phyloP scores from a whole-genome alignment of 2,329 filamentous ascomycete genomes.

The Fusarium sp. region DNA sequence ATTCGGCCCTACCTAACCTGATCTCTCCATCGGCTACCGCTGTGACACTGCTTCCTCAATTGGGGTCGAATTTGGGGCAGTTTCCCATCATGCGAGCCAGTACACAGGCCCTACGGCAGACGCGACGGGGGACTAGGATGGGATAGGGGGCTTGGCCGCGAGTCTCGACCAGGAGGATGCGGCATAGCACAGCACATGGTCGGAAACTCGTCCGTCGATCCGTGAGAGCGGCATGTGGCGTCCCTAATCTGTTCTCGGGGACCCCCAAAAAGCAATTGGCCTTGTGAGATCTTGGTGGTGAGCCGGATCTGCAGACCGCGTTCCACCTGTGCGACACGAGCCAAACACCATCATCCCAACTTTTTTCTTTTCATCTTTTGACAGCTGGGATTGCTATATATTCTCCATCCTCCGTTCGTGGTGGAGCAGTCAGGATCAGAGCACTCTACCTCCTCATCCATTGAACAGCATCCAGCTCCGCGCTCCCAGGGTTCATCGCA shows the following conservation, averaged over 20 bases:
- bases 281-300: slow-evolving; percentile 39
- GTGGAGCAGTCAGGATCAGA: slow-evolving; percentile 12
- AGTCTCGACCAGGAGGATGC: slow-evolving; percentile 20
- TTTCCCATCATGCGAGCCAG: slow-evolving; percentile 13
- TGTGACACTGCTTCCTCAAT: neutral
- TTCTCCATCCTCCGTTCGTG: slow-evolving; percentile 5
- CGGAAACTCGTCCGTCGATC: slow-evolving; percentile 44
- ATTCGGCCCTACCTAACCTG: slow-evolving; percentile 6
- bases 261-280: slow-evolving; percentile 7
- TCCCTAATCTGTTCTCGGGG: neutral
- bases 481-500: slow-evolving; percentile 16
- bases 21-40: neutral
- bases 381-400: slow-evolving; percentile 36
- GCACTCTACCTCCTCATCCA: slow-evolving; percentile 12
- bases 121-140: slow-evolving; percentile 9
- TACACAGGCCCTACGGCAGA: neutral
- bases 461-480: slow-evolving; percentile 12
- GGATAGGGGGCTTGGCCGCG: slow-evolving; percentile 11
- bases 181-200: slow-evolving; percentile 11
- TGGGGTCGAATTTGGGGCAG: slow-evolving; percentile 29
- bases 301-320: slow-evolving; percentile 41
- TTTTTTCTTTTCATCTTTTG: neutral
- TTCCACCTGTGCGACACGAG: slow-evolving; percentile 31
- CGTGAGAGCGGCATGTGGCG: slow-evolving; percentile 8
- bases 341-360: slow-evolving; percentile 11